Percentiles rank a stretch among this genome's conserved stretches.
phyloP scores from a whole-genome alignment of 2,329 filamentous ascomycete genomes.

The Chlorencoelia australis region DNA sequence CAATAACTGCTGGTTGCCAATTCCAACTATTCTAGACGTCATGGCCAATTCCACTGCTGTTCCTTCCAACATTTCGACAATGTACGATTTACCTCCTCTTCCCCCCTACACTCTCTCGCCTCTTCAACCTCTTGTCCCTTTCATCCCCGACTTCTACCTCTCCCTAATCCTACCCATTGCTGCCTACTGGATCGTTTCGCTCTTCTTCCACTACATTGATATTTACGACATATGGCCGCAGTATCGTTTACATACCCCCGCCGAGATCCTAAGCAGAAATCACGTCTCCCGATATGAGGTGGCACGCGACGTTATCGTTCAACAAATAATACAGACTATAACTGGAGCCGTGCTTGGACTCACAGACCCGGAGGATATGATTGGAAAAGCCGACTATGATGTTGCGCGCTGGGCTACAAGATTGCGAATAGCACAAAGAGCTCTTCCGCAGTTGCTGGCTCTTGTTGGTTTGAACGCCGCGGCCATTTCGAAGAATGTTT shows the following conservation, averaged over 20 bases:
- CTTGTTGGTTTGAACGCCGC: conserved; percentile 67
- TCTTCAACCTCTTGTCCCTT: conserved; percentile 61
- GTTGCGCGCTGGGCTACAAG: conserved; percentile 83
- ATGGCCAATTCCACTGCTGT: conserved; percentile 40
- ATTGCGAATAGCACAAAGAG: conserved; percentile 67
- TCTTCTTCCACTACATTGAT: conserved; percentile 77
- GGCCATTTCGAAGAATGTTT: conserved; percentile 65
- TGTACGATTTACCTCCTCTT: conserved; percentile 67
- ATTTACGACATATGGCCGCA: conserved; percentile 75
- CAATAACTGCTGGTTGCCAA: conserved; percentile 21
- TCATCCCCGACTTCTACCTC: conserved; percentile 72
- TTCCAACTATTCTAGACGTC: conserved; percentile 9
- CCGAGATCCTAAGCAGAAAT: conserved; percentile 84
- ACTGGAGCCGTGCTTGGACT: conserved; percentile 58
- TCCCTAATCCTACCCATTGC: conserved; percentile 66
- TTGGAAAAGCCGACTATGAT: conserved; percentile 75
- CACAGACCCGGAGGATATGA: conserved; percentile 63
- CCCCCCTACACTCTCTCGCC: conserved; percentile 68
- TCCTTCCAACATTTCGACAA: conserved; percentile 24
- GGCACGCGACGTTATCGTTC: conserved; percentile 79
- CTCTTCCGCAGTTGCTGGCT: conserved; percentile 62
- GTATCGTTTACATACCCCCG: conserved; percentile 90
- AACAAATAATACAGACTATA: conserved; percentile 79
- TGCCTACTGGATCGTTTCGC: conserved; percentile 80
- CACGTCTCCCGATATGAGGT: conserved; percentile 79